Conservation (phyloP, 371 early-diverging fungal genomes). For the Nematocida sp. region DNA sequence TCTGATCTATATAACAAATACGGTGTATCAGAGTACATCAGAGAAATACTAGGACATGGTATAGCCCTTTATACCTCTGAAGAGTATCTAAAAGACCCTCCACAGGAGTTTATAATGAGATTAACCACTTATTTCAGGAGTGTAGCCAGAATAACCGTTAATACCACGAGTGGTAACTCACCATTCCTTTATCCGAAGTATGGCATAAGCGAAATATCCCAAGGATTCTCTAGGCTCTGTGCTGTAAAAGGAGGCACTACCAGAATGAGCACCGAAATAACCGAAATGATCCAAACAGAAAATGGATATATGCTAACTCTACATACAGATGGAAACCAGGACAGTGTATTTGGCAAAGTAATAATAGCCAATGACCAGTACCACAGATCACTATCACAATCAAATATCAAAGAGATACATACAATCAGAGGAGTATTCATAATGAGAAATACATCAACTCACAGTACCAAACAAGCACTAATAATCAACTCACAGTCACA, state of each 20-base stretch:
- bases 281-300: neutral
- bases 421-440: constrained; percentile 51
- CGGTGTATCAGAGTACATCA: constrained; percentile 78
- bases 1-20: constrained; percentile 77
- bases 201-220: constrained; percentile 95
- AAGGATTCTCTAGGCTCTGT: constrained; percentile 86
- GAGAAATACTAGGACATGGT: constrained; percentile 95
- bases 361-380: constrained; percentile 47
- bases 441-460: constrained; percentile 5
- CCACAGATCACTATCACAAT: constrained; percentile 70
- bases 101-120: constrained; percentile 80
- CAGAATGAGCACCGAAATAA: constrained; percentile 57
- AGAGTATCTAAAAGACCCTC: constrained; percentile 74
- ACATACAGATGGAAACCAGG: constrained; percentile 7
- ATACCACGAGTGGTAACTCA: constrained; percentile 63
- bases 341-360: neutral
- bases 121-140: constrained; percentile 85
- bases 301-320: neutral
- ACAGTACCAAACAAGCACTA: constrained; percentile 28
- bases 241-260: constrained; percentile 57
- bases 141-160: constrained; percentile 73
- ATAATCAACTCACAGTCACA: constrained; percentile 41
- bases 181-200: constrained; percentile 99
- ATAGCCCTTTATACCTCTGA: constrained; percentile 92
- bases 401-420: constrained; percentile 69